These are phyloP conservation scores for Chalara sp. DNA, from an alignment of 2,329 filamentous ascomycete genomes.

Conservation along the genomic window DNA sequence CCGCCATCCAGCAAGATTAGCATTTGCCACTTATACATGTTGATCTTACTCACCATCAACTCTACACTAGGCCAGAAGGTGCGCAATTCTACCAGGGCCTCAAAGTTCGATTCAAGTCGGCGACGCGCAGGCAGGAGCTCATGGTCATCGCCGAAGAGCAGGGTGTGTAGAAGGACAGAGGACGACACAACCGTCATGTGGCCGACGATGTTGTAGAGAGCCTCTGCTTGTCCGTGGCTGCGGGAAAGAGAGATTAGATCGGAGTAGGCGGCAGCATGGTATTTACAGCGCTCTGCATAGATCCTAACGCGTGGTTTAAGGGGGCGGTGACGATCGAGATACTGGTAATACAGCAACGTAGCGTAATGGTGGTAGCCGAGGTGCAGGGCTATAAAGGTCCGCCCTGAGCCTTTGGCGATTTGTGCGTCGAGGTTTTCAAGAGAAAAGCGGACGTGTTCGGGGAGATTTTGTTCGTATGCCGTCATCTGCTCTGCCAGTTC, in stretches of 20 bases:
- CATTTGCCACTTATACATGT: neutral
- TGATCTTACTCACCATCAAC: slow-evolving; percentile 22
- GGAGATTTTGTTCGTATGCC: slow-evolving; percentile 21
- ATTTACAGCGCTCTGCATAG: slow-evolving; percentile 27
- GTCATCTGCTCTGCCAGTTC: slow-evolving; percentile 13
- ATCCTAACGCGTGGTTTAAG: slow-evolving; percentile 22
- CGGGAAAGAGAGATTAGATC: slow-evolving; percentile 24
- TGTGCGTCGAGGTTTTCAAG: slow-evolving; percentile 23
- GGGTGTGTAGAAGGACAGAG: slow-evolving; percentile 29
- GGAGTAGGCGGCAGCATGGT: slow-evolving; percentile 24
- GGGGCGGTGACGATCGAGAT: slow-evolving; percentile 27
- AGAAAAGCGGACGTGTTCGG: slow-evolving; percentile 12
- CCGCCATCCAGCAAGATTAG: neutral
- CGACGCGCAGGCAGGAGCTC: slow-evolving; percentile 22
- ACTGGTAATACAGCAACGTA: slow-evolving; percentile 29
- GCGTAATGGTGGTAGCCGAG: slow-evolving; percentile 30
- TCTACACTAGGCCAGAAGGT: slow-evolving; percentile 30
- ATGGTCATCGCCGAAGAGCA: slow-evolving; percentile 26
- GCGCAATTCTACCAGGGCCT: slow-evolving; percentile 25
- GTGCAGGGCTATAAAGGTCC: slow-evolving; percentile 29
- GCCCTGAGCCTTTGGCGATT: slow-evolving; percentile 21
- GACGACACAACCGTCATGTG: slow-evolving; percentile 31
- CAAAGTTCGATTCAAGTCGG: slow-evolving; percentile 27
- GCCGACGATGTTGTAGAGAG: slow-evolving; percentile 29
- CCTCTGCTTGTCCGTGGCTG: slow-evolving; percentile 19